phyloP scores from a whole-genome alignment of 139 green algal genomes.

The Picochlorum sp. region DNA sequence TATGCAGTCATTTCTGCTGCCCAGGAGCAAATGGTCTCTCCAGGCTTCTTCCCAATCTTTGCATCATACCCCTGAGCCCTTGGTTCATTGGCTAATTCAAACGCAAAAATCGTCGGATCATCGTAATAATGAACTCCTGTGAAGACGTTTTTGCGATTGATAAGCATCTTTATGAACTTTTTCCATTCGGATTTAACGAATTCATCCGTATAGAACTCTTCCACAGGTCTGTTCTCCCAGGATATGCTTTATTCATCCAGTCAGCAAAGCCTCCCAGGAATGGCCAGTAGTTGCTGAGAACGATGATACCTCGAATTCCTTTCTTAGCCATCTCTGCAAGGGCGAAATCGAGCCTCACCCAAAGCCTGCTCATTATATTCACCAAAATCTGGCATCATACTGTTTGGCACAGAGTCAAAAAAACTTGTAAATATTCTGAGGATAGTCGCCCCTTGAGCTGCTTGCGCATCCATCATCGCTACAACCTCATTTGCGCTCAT shows the following conservation, averaged over 20 bases:
- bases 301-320: conserved; percentile 31
- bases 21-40: conserved; percentile 21
- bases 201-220: conserved; percentile 30
- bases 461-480: conserved; percentile 5
- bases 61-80: conserved; percentile 19
- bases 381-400: conserved; percentile 10
- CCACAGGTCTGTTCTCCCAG: conserved; percentile 5
- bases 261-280: conserved; percentile 27
- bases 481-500: background rate
- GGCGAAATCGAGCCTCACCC: conserved; percentile 32
- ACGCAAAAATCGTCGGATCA: conserved; percentile 35
- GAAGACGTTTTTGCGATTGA: conserved; percentile 23
- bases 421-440: conserved; percentile 16
- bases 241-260: conserved; percentile 20
- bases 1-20: conserved; percentile 17
- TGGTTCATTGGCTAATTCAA: conserved; percentile 34
- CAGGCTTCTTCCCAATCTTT: background rate
- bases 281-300: conserved; percentile 37
- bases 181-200: conserved; percentile 7
- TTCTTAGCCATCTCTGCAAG: conserved; percentile 30
- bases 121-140: conserved; percentile 19
- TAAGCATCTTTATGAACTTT: conserved; percentile 8
- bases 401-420: background rate
- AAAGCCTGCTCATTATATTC: conserved; percentile 40
- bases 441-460: conserved; percentile 1